A percentile compares a stretch with the other conserved stretches of the same genome.
Conservation (phyloP, 176 grass and related monocot species). For the Aegilops longissima region DNA sequence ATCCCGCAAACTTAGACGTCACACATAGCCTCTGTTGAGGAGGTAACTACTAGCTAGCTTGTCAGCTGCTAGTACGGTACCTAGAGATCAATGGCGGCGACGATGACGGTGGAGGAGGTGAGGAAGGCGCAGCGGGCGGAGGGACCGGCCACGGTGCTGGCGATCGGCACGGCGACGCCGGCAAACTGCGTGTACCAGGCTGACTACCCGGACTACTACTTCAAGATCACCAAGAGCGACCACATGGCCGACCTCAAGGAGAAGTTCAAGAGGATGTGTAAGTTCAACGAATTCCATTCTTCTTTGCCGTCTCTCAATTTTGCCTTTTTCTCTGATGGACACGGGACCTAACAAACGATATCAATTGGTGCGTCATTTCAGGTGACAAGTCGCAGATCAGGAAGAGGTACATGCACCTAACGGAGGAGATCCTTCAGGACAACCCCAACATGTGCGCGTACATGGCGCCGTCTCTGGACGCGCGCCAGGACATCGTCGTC, state of each 20-base stretch:
- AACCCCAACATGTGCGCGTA: slow-evolving; percentile 20
- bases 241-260: no score
- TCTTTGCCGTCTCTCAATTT: background rate
- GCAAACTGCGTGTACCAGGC: slow-evolving; percentile 50
- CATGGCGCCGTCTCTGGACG: slow-evolving; percentile 81
- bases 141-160: no score
- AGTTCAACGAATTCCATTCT: slow-evolving; percentile 11
- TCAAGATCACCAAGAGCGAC: slow-evolving; percentile 27
- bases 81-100: no score
- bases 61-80: no score
- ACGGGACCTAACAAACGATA: background rate
- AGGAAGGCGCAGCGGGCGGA: no score
- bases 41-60: no score
- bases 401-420: background rate
- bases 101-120: no score
- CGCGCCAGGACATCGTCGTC: slow-evolving; percentile 71
- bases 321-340: background rate
- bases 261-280: no score
- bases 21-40: no score
- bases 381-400: slow-evolving; percentile 63
- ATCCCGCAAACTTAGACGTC: no score
- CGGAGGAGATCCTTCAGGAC: background rate
- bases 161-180: slow-evolving; percentile 76
- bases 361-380: background rate
- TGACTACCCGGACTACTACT: slow-evolving; percentile 64